Evolutionary conservation across 352 stramenopile genomes (phyloP).

Genomic region (Salisapilia sapeloensis): DNA sequence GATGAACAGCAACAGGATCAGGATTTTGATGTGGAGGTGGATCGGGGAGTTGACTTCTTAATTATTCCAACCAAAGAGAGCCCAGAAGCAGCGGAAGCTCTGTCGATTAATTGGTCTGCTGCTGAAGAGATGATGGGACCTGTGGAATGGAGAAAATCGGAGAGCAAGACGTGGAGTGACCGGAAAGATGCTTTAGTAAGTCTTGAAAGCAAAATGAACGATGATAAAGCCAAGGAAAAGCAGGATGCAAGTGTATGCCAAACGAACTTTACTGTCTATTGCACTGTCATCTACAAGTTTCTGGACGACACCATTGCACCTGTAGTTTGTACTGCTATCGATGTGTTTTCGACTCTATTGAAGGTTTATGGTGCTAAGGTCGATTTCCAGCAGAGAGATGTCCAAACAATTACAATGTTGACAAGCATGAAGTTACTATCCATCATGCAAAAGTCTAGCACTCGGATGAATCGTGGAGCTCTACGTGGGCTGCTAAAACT

Average conservation of each 20-base stretch:
- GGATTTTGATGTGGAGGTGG: constrained; percentile 11
- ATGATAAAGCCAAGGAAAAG: constrained; percentile 54
- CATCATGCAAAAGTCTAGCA: constrained; percentile 70
- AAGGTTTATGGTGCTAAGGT: constrained; percentile 59
- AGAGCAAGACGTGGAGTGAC: constrained; percentile 74
- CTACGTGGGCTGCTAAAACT: constrained; percentile 63
- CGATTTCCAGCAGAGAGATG: constrained; percentile 44
- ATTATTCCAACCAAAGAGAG: constrained; percentile 32
- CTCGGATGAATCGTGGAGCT: constrained; percentile 47
- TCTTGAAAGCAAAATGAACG: constrained; percentile 43
- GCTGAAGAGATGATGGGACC: constrained; percentile 37
- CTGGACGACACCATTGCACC: constrained; percentile 52
- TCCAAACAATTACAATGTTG: constrained; percentile 45
- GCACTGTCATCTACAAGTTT: constrained; percentile 31
- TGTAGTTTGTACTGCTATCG: constrained; percentile 56
- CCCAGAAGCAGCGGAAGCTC: constrained; percentile 13
- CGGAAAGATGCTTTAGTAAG: constrained; percentile 65
- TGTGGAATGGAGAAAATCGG: constrained; percentile 56
- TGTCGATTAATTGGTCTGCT: constrained; percentile 16
- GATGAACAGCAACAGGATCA: constrained; percentile 18
- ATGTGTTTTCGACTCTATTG: constrained; percentile 42
- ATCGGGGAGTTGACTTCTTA: constrained; percentile 12
- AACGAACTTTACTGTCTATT: constrained; percentile 44
- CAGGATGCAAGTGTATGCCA: constrained; percentile 49
- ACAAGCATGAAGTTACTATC: constrained; percentile 38